Evolutionary conservation across 495 filamentous ascomycete species (phyloP).

Genomic region (Aspergillus conjunctus): DNA sequence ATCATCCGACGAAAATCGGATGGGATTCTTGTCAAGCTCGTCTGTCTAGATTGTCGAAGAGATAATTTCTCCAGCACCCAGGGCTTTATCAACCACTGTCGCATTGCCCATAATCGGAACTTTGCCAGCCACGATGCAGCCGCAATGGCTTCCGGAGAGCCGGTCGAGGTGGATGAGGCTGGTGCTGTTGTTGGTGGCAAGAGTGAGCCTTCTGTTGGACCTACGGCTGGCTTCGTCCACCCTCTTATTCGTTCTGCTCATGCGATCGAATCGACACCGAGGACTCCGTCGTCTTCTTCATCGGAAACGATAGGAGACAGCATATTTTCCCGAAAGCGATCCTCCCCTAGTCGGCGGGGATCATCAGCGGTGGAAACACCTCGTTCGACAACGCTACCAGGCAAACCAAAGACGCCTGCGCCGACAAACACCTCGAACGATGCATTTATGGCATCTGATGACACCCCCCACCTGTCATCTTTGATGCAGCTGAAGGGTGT

Average conservation of each 20-base stretch:
- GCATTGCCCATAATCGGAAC: conserved; percentile 87
- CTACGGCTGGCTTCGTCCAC: conserved; percentile 62
- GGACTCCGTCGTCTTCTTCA: conserved; percentile 40
- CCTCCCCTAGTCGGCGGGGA: conserved; percentile 19
- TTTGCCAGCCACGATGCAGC: conserved; percentile 95
- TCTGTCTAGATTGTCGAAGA: conserved; percentile 84
- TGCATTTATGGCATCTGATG: conserved; percentile 55
- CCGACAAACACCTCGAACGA: conserved; percentile 25
- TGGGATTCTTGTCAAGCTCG: conserved; percentile 69
- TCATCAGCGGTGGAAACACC: conserved; percentile 37
- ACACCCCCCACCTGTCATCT: conserved; percentile 75
- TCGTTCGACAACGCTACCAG: conserved; percentile 21
- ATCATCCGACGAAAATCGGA: conserved; percentile 63
- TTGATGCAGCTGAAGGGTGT: conserved; percentile 67
- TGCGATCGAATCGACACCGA: conserved; percentile 56
- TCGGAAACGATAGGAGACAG: conserved; percentile 41
- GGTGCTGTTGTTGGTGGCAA: conserved; percentile 58
- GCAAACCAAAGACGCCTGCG: conserved; percentile 17
- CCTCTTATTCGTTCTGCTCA: conserved; percentile 65
- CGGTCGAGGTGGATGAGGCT: conserved; percentile 69
- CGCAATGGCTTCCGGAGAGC: conserved; percentile 82
- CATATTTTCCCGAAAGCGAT: conserved; percentile 30
- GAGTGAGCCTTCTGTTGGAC: conserved; percentile 36
- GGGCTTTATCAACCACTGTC: conserved; percentile 97
- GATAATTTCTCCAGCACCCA: conserved; percentile 93